Evolutionary conservation across 2,329 filamentous ascomycete species (phyloP), one percentile per base, ranked within the genome.

Genomic region (Diaporthe citrichinensis): DNA sequence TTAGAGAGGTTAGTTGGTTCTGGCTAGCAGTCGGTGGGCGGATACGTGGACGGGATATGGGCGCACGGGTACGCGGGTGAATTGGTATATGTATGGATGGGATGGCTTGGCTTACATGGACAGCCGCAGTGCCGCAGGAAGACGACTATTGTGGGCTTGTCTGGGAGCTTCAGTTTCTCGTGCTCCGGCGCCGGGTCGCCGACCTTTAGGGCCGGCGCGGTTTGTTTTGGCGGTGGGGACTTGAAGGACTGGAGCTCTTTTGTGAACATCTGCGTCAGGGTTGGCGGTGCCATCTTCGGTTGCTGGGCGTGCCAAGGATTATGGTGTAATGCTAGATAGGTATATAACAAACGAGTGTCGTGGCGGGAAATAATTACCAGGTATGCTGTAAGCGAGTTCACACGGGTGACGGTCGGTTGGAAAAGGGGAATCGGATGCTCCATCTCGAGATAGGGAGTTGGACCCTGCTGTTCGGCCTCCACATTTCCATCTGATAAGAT

Each of bases 41-140:
- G 2, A 39, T 20, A 20, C 17, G 20, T 28, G 53, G 28, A 20
- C n/a, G 49, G 28, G 28, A 34, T 3, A n/a, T 14, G 31, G 25
- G n/a, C 8, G 17, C 23, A 39, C 12, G 31, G 71, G 41, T 10
- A 23, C 7, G 28, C 34, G 62, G 41, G 17, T 10, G 41, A 17
- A 55, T 20, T 25, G 25, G 12, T 20, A 14, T 10, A 20, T n/a
- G 25, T 25, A 46, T 36, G 25, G 12, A 23, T 51, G 34, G 8
- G 17, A 44, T 15, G 58, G 28, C 10, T 44, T 25, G 36, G 83
- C 88, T 81, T 88, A 93, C 93, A 94, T 15, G 93, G 93, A 84
- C 93, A 94, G 46, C 93, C 93, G 81, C 93, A 95, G 81, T 95
- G 93, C 46, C 93, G 87, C 8, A 95, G 86, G 80, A 95, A 95